Base-by-base conservation (phyloP, 495 filamentous ascomycete species). In the Extremus antarcticus region DNA sequence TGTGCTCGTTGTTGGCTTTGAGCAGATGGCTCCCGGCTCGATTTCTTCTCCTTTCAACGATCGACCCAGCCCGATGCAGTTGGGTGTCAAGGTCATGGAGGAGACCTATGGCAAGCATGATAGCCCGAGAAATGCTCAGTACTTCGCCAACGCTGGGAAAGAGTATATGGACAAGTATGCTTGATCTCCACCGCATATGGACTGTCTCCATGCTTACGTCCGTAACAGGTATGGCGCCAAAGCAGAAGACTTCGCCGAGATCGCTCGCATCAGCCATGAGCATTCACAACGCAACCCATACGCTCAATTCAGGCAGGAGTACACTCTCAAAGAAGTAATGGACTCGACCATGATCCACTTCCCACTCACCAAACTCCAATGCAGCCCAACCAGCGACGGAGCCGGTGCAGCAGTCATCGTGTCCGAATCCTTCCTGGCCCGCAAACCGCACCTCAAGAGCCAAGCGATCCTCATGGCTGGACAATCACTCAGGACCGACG, bases 231-330 rank as follows among this genome's bases (percentile, higher is more conserved):
- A 71, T 54, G 80, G 64, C 23, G 90, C 91, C 51, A 87, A 74
- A 51, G 58, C 76, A n/a, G 84, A 86, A 61, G 90, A 96, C 75
- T 95, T 96, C 68, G 92, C 84, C 13, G 92, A 98, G 70, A 95
- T 98, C 61, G 91, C 81, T 16, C 84, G 92, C 57, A 73, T 96
- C 65, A 96, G 95, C 74, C 92, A 98, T 69, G 79, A 79, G 56
- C 92, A 98, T 74, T 88, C 83, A 3, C 82, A 82, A 65, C 79
- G 85, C 59, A 98, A 98, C 76, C 92, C 92, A 1, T 98, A 98
- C 75, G 90, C 89, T 7, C 92, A 98, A 69, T 98, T 98, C 76
- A 84, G 85, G 57, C 80, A 91, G 60, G 86, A 88, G 59, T 96
- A 98, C 73, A 86, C 87, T 1, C 79, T 87, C 35, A 87, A 94